A percentile compares a stretch with the other conserved stretches of the same genome.
Conservation (phyloP, 2,329 filamentous ascomycete genomes). For the Talaromyces sp. region DNA sequence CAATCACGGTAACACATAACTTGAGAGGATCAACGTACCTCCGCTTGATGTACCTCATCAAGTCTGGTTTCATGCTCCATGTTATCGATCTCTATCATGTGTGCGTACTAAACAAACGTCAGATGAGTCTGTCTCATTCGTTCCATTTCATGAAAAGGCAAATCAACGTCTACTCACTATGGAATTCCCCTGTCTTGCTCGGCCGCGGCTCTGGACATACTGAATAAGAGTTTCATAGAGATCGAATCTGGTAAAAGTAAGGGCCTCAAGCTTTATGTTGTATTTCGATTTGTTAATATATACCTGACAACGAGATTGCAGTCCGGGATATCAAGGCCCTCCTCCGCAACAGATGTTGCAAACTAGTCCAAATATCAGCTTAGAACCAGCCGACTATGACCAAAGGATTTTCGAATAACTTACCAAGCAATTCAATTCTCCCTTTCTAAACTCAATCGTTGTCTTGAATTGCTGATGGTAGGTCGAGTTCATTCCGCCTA, state of each 20-base stretch:
- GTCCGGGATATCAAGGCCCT: constrained; percentile 64
- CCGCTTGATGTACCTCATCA: constrained; percentile 46
- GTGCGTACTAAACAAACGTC: constrained; percentile 57
- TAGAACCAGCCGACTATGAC: background rate
- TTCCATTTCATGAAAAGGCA: constrained; percentile 4
- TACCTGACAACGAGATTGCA: constrained; percentile 61
- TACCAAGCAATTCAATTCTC: constrained; percentile 56
- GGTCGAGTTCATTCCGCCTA: constrained; percentile 61
- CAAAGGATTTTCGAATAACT: background rate
- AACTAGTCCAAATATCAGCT: constrained; percentile 40
- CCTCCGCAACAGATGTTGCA: constrained; percentile 63
- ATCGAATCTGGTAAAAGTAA: constrained; percentile 61
- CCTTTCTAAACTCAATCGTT: constrained; percentile 62
- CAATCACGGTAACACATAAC: background rate
- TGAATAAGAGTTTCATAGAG: constrained; percentile 87
- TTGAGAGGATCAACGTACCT: constrained; percentile 34
- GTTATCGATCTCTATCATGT: constrained; percentile 76
- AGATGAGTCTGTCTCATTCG: background rate
- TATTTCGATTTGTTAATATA: background rate
- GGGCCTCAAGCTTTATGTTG: background rate
- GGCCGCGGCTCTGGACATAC: constrained; percentile 87
- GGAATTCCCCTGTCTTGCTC: constrained; percentile 74
- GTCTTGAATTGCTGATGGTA: constrained; percentile 71
- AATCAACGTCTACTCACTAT: constrained; percentile 38
- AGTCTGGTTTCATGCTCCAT: constrained; percentile 58